These are phyloP conservation scores for Aspergillus ostianus DNA, from an alignment of 495 filamentous ascomycete genomes.

Conservation along the genomic window DNA sequence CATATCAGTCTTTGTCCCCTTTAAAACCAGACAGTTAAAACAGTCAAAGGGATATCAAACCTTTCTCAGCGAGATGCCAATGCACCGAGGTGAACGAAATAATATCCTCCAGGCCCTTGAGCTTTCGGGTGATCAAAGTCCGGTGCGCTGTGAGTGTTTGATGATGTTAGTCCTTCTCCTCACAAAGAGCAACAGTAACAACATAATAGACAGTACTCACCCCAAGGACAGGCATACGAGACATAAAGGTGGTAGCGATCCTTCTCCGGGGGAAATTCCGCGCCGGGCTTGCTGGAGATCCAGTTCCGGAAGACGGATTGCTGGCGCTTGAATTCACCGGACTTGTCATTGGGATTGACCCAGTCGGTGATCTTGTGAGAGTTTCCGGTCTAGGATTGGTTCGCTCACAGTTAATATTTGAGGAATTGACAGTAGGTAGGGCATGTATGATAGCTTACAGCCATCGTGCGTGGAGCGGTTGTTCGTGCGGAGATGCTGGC, in stretches of 20 bases:
- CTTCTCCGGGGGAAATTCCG: slow-evolving; percentile 66
- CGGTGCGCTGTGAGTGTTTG: slow-evolving; percentile 50
- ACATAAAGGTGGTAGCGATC: slow-evolving; percentile 71
- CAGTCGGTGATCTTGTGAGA: slow-evolving; percentile 69
- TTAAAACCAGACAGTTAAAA: background rate
- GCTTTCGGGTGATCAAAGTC: slow-evolving; percentile 62
- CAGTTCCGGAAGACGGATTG: slow-evolving; percentile 67
- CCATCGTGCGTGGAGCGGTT: slow-evolving; percentile 35
- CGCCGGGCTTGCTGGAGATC: slow-evolving; percentile 62
- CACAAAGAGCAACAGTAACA: background rate
- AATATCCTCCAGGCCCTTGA: slow-evolving; percentile 67
- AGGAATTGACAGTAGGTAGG: background rate
- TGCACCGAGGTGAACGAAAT: slow-evolving; percentile 65
- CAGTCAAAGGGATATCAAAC: slow-evolving; percentile 26
- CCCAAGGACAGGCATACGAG: slow-evolving; percentile 72
- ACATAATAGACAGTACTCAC: slow-evolving; percentile 31
- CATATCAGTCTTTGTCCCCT: background rate
- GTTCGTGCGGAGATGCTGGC: slow-evolving; percentile 23
- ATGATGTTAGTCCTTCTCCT: background rate
- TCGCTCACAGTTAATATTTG: background rate
- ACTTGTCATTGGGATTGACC: slow-evolving; percentile 69
- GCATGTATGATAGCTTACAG: slow-evolving; percentile 27
- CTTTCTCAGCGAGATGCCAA: slow-evolving; percentile 64
- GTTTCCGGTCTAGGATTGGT: slow-evolving; percentile 30
- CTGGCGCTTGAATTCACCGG: slow-evolving; percentile 88